A percentile compares a stretch with the other conserved stretches of the same genome.
phyloP scores from a whole-genome alignment of 2,329 filamentous ascomycete species.

The Arthroderma sp. region DNA sequence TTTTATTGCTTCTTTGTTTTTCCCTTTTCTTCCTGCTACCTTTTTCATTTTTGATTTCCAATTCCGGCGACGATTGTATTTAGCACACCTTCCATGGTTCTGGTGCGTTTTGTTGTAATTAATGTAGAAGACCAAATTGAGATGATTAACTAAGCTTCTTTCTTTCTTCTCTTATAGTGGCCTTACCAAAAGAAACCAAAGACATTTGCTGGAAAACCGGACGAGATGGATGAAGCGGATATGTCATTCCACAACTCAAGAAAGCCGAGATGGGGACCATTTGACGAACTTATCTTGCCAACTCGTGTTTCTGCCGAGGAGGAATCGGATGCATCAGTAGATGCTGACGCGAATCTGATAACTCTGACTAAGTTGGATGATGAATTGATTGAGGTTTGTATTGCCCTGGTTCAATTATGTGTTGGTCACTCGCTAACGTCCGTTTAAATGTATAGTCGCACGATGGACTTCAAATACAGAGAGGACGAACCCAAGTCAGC shows the following conservation, averaged over 20 bases:
- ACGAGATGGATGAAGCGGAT: conserved; percentile 49
- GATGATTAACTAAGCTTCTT: conserved; percentile 25
- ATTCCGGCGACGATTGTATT: conserved; percentile 12
- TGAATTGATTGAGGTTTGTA: conserved; percentile 7
- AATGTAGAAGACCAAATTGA: conserved; percentile 23
- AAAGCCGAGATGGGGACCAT: conserved; percentile 67
- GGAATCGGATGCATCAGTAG: neutral
- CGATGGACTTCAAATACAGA: conserved; percentile 23
- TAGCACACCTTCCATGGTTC: conserved; percentile 8
- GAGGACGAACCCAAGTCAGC: conserved; percentile 30
- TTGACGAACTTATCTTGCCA: conserved; percentile 58
- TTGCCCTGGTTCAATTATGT: neutral
- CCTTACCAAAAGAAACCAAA: conserved; percentile 72
- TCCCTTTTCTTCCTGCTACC: conserved; percentile 35
- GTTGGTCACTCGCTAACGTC: conserved; percentile 2
- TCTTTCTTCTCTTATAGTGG: conserved; percentile 47
- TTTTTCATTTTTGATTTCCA: conserved; percentile 12
- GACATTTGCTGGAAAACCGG: conserved; percentile 48
- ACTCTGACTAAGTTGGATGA: conserved; percentile 2
- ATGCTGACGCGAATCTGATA: neutral
- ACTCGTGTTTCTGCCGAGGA: conserved; percentile 21
- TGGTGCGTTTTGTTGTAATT: conserved; percentile 15
- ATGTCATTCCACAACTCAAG: conserved; percentile 57
- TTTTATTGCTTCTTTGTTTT: conserved; percentile 23
- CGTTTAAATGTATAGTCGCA: conserved; percentile 12